Percentiles rank a stretch among this genome's conserved stretches.
Conservation (phyloP, 140 eudicot species). For the Artemisia princeps region DNA sequence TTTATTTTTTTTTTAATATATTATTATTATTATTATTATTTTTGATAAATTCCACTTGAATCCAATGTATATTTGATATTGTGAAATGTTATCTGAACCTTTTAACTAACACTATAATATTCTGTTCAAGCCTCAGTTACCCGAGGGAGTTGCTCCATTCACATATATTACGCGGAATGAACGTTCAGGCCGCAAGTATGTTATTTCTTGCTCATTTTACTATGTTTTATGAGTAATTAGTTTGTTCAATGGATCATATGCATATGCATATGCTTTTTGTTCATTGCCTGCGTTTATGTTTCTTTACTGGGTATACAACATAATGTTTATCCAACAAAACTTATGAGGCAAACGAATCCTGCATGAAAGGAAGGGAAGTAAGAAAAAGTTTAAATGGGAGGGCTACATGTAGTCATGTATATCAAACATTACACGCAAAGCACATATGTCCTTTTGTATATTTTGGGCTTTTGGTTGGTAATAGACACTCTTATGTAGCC, state of each 20-base stretch:
- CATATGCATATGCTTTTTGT: neutral
- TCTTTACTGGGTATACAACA: too few relatives aligned
- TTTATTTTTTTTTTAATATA: too few relatives aligned
- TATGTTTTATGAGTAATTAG: conserved; percentile 2
- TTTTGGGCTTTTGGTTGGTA: neutral
- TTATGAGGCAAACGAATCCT: neutral
- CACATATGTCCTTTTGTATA: too few relatives aligned
- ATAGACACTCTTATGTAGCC: neutral
- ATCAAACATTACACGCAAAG: too few relatives aligned
- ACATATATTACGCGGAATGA: conserved; percentile 47
- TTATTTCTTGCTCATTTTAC: conserved; percentile 10
- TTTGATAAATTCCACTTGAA: conserved; percentile 16
- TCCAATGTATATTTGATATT: conserved; percentile 18
- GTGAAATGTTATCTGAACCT: conserved; percentile 8
- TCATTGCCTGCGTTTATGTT: neutral
- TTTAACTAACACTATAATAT: conserved; percentile 20
- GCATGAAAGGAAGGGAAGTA: neutral
- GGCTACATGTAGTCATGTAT: too few relatives aligned
- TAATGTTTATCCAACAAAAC: neutral
- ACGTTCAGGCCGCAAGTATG: conserved; percentile 59
- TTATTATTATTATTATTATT: too few relatives aligned
- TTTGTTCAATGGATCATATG: neutral
- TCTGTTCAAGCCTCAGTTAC: conserved; percentile 34
- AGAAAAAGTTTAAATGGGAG: neutral
- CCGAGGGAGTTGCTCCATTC: conserved; percentile 48